Evolutionary conservation across 2,329 filamentous ascomycete genomes (phyloP), one percentile per base, ranked within the genome.

Genomic region (Dactylella cylindrospora): DNA sequence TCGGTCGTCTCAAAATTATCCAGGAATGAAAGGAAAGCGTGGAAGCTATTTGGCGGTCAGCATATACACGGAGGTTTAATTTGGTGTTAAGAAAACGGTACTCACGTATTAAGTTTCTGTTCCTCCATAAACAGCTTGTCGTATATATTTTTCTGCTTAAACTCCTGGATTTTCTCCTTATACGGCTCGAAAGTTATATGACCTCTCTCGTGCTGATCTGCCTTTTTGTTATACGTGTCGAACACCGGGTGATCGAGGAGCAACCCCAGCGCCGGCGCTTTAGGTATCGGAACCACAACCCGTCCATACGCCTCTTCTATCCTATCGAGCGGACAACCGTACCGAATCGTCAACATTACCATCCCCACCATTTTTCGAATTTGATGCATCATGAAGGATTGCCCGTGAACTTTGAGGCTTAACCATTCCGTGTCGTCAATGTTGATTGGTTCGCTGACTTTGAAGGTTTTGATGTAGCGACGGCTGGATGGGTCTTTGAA

Each of bases 311-410:
- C 88, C 62, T 94, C 80, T 0, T 75, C 72, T 67, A 98, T 87
- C 22, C 86, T 81, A 8, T 80, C 76, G 3, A 84, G 77, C 3
- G 86, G 78, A n/a, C 84, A 84, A 44, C 89, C 93, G 72, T 87
- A 94, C 29, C 93, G 84, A 5, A 94, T 85, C 4, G 91, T 78
- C 61, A 98, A 78, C 26, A 88, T 83, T 6, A 84, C 88, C 85
- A 98, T 90, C 53, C 88, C 89, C 12, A 98, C 88, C 93, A 98
- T 97, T 45, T 68, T 98, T 70, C 93, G 85, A 73, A 98, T 98
- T 76, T 98, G 93, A 74, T 98, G 93, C 93, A 98, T 98, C 93
- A 98, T 98, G 79, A 98, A 98, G 70, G 86, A 91, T 74, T 98
- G 93, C 0, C 93, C 93, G 73, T 98, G 93, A 19, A 98, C 90